Conservation (phyloP, 257 asterid species). For the Salvia rosmarinus region DNA sequence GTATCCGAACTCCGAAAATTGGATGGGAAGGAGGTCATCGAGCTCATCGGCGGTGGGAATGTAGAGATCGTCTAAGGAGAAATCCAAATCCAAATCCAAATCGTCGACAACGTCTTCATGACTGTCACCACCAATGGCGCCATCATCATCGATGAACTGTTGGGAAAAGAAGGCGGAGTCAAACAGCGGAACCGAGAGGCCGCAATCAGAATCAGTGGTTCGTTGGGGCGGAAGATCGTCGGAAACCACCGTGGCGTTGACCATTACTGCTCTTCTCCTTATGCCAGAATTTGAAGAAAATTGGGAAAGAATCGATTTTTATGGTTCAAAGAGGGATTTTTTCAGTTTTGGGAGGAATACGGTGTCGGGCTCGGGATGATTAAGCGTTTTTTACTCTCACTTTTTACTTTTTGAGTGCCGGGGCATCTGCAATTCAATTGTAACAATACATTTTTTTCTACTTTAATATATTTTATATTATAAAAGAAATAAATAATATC, state of each 20-base stretch:
- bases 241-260: constrained; percentile 40
- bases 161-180: constrained; percentile 53
- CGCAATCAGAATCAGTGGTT: constrained; percentile 37
- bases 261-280: constrained; percentile 37
- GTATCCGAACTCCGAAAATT: constrained; percentile 16
- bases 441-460: too few species aligned
- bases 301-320: neutral
- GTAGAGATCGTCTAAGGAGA: constrained; percentile 50
- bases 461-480: too few species aligned
- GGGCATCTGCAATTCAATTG: too few species aligned
- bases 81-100: constrained; percentile 63
- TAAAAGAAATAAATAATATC: too few species aligned
- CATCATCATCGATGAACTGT: constrained; percentile 31
- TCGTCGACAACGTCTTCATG: constrained; percentile 30
- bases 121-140: constrained; percentile 22
- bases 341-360: neutral
- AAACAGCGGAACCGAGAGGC: constrained; percentile 56
- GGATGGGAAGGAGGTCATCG: constrained; percentile 38
- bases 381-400: too few species aligned
- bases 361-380: too few species aligned
- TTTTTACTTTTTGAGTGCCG: too few species aligned
- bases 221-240: constrained; percentile 35
- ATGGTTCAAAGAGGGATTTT: constrained; percentile 22
- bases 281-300: neutral
- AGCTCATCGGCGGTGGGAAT: constrained; percentile 40